Conservation (phyloP, 2,329 filamentous ascomycete genomes). For the Westerdykella aurantiaca region DNA sequence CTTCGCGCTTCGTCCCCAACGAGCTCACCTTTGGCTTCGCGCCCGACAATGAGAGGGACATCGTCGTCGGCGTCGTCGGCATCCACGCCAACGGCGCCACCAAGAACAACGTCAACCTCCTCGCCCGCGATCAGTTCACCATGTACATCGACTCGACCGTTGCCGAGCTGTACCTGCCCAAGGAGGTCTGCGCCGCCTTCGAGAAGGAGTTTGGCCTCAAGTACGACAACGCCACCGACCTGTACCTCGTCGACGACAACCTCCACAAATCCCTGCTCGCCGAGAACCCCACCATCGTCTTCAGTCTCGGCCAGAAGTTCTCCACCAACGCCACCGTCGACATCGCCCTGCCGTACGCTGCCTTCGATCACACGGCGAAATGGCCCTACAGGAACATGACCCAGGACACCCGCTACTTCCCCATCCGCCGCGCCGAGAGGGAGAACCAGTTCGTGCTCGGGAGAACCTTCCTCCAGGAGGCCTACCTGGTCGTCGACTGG, state of each 20-base stretch:
- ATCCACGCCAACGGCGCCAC: conserved; percentile 31
- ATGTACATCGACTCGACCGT: conserved; percentile 47
- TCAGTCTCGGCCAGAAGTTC: conserved; percentile 37
- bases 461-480: conserved; percentile 64
- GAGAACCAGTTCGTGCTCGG: conserved; percentile 57
- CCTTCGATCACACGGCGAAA: conserved; percentile 44
- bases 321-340: conserved; percentile 35
- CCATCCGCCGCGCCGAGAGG: conserved; percentile 53
- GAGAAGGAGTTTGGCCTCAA: conserved; percentile 58
- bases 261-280: conserved; percentile 48
- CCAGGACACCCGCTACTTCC: conserved; percentile 61
- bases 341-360: conserved; percentile 46
- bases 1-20: conserved; percentile 56
- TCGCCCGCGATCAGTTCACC: conserved; percentile 32
- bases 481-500: conserved; percentile 48
- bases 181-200: conserved; percentile 57
- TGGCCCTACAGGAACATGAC: conserved; percentile 51
- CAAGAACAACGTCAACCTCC: conserved; percentile 34
- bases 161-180: conserved; percentile 45
- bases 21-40: conserved; percentile 53
- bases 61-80: conserved; percentile 52
- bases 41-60: conserved; percentile 52
- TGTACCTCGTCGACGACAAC: conserved; percentile 59
- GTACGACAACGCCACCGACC: conserved; percentile 57
- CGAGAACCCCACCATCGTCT: conserved; percentile 41